These are phyloP conservation scores for Acacia pycnantha DNA, from an alignment of 331 rosid species.

Conservation along the genomic window DNA sequence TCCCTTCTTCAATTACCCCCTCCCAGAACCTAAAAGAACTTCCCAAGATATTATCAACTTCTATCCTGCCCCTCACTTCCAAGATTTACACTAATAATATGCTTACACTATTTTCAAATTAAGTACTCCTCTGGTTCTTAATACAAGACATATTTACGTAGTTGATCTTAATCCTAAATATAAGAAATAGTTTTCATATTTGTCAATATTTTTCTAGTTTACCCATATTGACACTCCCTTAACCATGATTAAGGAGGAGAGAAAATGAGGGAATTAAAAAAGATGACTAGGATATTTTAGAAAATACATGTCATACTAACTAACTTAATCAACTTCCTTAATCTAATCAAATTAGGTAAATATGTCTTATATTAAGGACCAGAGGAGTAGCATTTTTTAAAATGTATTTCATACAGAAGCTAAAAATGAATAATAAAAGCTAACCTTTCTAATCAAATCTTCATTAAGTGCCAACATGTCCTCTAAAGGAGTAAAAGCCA, in stretches of 20 bases:
- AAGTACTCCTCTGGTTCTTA: neutral
- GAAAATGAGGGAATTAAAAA: no score
- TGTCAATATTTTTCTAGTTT: no score
- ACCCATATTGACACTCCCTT: no score
- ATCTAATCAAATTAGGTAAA: no score
- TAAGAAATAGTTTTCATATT: no score
- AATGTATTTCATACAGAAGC: slow-evolving; percentile 1
- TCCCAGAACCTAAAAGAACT: neutral
- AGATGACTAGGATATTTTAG: no score
- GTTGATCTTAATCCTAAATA: no score
- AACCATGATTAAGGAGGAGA: no score
- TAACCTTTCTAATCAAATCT: slow-evolving; percentile 89
- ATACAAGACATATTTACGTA: no score
- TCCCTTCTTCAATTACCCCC: neutral
- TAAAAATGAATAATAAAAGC: slow-evolving; percentile 19
- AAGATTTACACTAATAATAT: neutral
- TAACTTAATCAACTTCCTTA: no score
- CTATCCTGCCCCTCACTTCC: neutral
- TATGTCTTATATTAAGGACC: no score
- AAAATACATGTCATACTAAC: no score
- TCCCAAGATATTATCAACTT: neutral
- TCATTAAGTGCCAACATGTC: slow-evolving; percentile 89
- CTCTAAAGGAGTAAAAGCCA: slow-evolving; percentile 91
- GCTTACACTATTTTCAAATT: slow-evolving; percentile 12
- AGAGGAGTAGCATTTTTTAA: neutral